Evolutionary conservation across 495 filamentous ascomycete species (phyloP).

Genomic region (Lindgomyces ingoldianus): DNA sequence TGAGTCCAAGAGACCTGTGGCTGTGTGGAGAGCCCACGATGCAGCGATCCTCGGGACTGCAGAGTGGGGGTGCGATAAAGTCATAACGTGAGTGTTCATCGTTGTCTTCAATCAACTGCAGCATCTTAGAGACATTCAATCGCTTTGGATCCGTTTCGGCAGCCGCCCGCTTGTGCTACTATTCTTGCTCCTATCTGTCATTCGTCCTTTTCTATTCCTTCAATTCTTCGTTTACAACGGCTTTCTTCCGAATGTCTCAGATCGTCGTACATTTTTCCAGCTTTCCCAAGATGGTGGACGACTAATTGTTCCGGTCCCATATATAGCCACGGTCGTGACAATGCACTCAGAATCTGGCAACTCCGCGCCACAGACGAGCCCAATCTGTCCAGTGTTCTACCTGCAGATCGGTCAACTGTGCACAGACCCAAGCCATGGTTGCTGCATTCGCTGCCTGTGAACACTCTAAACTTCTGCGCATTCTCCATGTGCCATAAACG

Average conservation of each 20-base stretch:
- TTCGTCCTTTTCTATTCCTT: background rate
- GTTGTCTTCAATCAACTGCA: slow-evolving; percentile 3
- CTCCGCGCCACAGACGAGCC: slow-evolving; percentile 62
- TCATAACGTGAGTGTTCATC: slow-evolving; percentile 71
- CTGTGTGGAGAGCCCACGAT: slow-evolving; percentile 87
- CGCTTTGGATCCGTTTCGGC: background rate
- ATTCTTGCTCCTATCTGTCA: slow-evolving; percentile 6
- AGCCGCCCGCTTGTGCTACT: slow-evolving; percentile 5
- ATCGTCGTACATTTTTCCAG: background rate
- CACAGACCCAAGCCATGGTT: slow-evolving; percentile 71
- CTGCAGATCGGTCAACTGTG: slow-evolving; percentile 59
- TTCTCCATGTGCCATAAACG: slow-evolving; percentile 64
- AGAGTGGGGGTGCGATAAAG: slow-evolving; percentile 62
- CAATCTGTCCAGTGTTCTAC: slow-evolving; percentile 66
- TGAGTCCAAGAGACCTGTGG: slow-evolving; percentile 74
- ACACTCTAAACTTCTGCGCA: slow-evolving; percentile 93
- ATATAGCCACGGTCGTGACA: slow-evolving; percentile 82
- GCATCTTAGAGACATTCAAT: slow-evolving; percentile 10
- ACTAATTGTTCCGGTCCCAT: slow-evolving; percentile 1
- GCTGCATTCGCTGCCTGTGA: slow-evolving; percentile 78
- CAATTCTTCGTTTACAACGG: background rate
- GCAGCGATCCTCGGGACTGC: slow-evolving; percentile 71
- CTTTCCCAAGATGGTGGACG: background rate
- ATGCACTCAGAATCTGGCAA: slow-evolving; percentile 84
- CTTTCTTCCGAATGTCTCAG: background rate